These are phyloP conservation scores for Kazachstania martiniae DNA, from an alignment of 805 yeast species.

Conservation along the genomic window DNA sequence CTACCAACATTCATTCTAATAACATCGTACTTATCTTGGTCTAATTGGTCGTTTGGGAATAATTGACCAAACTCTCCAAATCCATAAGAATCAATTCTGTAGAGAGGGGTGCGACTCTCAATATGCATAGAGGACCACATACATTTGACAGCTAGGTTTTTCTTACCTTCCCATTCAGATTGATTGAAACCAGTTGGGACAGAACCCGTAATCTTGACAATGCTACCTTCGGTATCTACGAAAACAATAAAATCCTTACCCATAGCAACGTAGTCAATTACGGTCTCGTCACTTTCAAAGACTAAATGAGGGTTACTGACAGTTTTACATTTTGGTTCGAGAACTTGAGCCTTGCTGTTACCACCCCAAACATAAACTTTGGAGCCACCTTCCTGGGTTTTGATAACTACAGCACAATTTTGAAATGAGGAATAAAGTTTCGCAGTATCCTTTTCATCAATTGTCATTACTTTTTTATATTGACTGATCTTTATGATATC, in stretches of 20 bases:
- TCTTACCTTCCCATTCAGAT: constrained; percentile 6
- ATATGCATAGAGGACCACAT: constrained; percentile 82
- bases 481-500: constrained; percentile 2
- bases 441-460: constrained; percentile 1
- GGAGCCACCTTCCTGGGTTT: constrained; percentile 33
- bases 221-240: constrained; percentile 7
- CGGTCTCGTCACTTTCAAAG: constrained; percentile 2
- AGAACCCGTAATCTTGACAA: constrained; percentile 9
- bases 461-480: constrained; percentile 7
- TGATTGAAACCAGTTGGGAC: constrained; percentile 12
- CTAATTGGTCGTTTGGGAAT: constrained; percentile 16
- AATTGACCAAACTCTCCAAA: constrained; percentile 70
- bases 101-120: constrained; percentile 9
- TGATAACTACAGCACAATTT: constrained; percentile 54
- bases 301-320: constrained; percentile 12
- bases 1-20: constrained; percentile 49
- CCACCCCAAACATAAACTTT: constrained; percentile 40
- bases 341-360: constrained; percentile 38
- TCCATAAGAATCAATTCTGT: constrained; percentile 43
- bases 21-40: constrained; percentile 3
- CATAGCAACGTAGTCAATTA: constrained; percentile 13
- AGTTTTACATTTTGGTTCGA: constrained; percentile 14
- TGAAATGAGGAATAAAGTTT: constrained; percentile 29
- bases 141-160: constrained; percentile 6
- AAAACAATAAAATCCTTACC: constrained; percentile 23